Percentiles rank a stretch among this genome's conserved stretches.
Evolutionary conservation across 805 yeast genomes (phyloP).

Genomic region (Candida suzukii): DNA sequence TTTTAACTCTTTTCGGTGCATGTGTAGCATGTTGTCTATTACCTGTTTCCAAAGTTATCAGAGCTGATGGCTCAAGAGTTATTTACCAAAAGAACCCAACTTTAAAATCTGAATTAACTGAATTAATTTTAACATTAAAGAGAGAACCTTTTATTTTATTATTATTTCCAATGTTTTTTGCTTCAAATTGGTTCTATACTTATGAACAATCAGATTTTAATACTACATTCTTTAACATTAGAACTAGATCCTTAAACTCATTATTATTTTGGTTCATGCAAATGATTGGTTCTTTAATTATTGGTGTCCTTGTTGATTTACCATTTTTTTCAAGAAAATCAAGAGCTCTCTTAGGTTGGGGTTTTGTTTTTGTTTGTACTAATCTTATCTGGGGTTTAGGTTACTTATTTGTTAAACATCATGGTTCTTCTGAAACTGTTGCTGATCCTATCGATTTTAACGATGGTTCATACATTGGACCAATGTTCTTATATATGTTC

Average conservation of each 20-base stretch:
- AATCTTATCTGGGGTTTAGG: slow-evolving; percentile 58
- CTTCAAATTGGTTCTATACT: slow-evolving; percentile 62
- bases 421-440: slow-evolving; percentile 16
- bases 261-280: slow-evolving; percentile 55
- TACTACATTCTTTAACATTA: slow-evolving; percentile 45
- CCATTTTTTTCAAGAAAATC: slow-evolving; percentile 31
- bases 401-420: slow-evolving; percentile 26
- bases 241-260: slow-evolving; percentile 57
- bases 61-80: slow-evolving; percentile 43
- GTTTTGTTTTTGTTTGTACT: slow-evolving; percentile 27
- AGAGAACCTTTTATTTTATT: slow-evolving; percentile 29
- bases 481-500: slow-evolving; percentile 55
- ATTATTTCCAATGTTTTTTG: slow-evolving; percentile 54
- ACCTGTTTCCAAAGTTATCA: slow-evolving; percentile 43
- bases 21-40: slow-evolving; percentile 37
- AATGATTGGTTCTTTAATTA: slow-evolving; percentile 46
- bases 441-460: slow-evolving; percentile 35
- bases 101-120: slow-evolving; percentile 28
- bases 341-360: slow-evolving; percentile 41
- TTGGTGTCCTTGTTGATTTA: slow-evolving; percentile 44
- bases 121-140: slow-evolving; percentile 23
- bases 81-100: slow-evolving; percentile 36
- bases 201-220: slow-evolving; percentile 57
- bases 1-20: slow-evolving; percentile 42
- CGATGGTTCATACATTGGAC: slow-evolving; percentile 44